Evolutionary conservation across 805 yeast genomes (phyloP), one percentile per base, ranked within the genome.

Genomic region (Sugiyamaella americana): DNA sequence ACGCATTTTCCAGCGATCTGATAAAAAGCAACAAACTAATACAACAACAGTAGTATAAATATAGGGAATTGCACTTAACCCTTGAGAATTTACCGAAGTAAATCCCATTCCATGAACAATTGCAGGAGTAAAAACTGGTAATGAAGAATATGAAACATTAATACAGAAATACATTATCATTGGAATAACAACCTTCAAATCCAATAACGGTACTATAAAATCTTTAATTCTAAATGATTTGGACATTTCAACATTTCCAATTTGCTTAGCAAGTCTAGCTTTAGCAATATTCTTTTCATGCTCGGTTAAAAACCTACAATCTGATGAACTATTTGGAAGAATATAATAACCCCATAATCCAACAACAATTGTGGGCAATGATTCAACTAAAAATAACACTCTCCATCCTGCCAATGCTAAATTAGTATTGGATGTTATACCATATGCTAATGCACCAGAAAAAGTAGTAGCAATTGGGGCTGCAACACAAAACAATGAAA

Each of bases 401-500:
- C 71, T 66, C 64, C 70, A 74, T 48, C 53, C 50, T 59, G 67
- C 56, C 20, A 40, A 13, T n/a, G 54, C 73, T 32, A 74, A 59
- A 58, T 78, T 74, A 10, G 17, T 35, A 11, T 35, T 10, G 5
- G 54, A 36, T 39, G 54, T 37, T 78, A 59, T 35, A 60, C 58
- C 37, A 67, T 60, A 51, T 65, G 72, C 43, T 76, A 71, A 18
- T 75, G 76, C 24, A 79, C 78, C 57, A 77, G 82, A 37, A 79
- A 66, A 51, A 73, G 75, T 82, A 0, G 83, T 69, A 16, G 82
- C 76, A 50, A 80, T 67, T 29, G 58, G 50, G 0, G 68, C 69
- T 3, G 59, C 56, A 1, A 56, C 52, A 5, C 61, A 59, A 24
- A 64, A 63, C 13, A 51, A 44, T 17, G 60, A 58, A 38, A 56